Base-by-base conservation (phyloP, 768 basidiomycete species). In the Sporobolomyces phaffii region DNA sequence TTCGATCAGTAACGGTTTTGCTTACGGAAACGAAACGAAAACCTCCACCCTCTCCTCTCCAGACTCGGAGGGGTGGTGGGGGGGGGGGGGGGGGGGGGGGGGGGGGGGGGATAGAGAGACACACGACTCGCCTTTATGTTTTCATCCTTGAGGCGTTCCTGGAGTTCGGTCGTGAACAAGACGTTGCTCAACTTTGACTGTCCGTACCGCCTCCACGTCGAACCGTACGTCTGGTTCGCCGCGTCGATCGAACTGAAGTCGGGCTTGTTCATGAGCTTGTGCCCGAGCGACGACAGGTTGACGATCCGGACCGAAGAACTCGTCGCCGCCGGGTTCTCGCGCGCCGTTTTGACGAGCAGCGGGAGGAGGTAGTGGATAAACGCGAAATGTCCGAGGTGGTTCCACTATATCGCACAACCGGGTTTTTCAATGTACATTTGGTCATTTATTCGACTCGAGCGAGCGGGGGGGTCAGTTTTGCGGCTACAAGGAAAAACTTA, bases 331-430 rank as follows among this genome's bases (percentile, higher is more conserved):
- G 45, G 51, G 45, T 68, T 68, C 22, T 61, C 57, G 15, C 53
- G 53, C 2, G 53, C 53, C 3, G 69, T 69, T 52, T 70, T 62
- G 40, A 58, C 47, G 14, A 73, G 58, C 6, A 65, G 43, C 4
- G 72, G 69, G 14, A 60, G 29, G 28, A 73, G 69, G 28, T 57
- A 49, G n/a, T 45, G 48, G 3, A 64, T 62, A 57, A 73, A 73
- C 5, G 64, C 69, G 36, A 70, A 73, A 41, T 70, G 72, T 3
- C 72, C 72, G 11, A 73, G 59, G 33, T 73, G 68, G 50, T 70
- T 73, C 38, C 64, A 66, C 53, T 70, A 58, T 22, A 51, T n/a
- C 28, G 51, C 15, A 36, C 8, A 18, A 53, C 4, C 18, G 34
- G 34, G 7, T 31, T 33, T 8, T 29, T n/a, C 11, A n/a, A n/a